phyloP scores from a whole-genome alignment of 2,329 filamentous ascomycete species.

The Fusarium subtropicale region DNA sequence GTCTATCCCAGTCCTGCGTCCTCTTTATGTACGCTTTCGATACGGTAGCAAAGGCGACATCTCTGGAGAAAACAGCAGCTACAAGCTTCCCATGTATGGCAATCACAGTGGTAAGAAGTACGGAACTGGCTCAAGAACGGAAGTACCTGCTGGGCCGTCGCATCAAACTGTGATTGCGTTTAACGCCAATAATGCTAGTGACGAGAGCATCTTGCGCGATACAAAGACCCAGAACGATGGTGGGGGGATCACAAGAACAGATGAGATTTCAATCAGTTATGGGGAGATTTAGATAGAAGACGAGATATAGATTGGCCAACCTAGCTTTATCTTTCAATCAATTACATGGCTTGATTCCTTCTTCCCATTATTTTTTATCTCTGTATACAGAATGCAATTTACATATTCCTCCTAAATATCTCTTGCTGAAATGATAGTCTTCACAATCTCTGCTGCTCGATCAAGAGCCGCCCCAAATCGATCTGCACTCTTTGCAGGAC shows the following conservation, averaged over 20 bases:
- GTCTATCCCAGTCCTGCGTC: conserved; percentile 24
- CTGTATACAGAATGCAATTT: fast-evolving
- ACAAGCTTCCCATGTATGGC: conserved; percentile 22
- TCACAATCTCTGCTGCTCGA: conserved; percentile 4
- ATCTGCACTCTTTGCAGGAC: background rate
- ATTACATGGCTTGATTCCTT: background rate
- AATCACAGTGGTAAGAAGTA: conserved; percentile 27
- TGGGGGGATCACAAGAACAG: conserved; percentile 15
- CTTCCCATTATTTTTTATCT: background rate
- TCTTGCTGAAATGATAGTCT: background rate
- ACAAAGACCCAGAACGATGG: conserved; percentile 11
- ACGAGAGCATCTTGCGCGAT: conserved; percentile 31
- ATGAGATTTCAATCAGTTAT: conserved; percentile 31
- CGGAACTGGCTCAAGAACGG: background rate
- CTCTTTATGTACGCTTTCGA: conserved; percentile 21
- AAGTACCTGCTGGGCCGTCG: background rate
- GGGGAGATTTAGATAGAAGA: background rate
- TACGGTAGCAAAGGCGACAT: conserved; percentile 32
- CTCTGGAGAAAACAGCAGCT: background rate
- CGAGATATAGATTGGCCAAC: too few species aligned
- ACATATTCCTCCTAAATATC: background rate
- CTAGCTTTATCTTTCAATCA: too few species aligned
- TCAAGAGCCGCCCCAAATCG: background rate
- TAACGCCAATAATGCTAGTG: conserved; percentile 28
- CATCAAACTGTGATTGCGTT: background rate